These are phyloP conservation scores for Hypoxylon sp. DNA, from an alignment of 2,329 filamentous ascomycete species.

Conservation along the genomic window DNA sequence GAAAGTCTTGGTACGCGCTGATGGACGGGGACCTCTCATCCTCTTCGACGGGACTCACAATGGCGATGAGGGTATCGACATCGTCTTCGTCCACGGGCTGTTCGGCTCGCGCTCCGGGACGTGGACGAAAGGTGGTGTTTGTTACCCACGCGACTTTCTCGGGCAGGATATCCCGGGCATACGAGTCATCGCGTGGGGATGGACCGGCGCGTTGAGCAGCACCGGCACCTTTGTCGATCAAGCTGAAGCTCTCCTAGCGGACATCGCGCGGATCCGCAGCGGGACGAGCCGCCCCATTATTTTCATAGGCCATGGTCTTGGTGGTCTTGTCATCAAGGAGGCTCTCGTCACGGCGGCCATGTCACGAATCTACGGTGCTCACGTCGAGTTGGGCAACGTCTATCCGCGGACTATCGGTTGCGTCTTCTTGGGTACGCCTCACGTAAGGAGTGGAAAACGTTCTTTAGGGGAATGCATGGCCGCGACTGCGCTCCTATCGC, in stretches of 20 bases:
- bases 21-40: slow-evolving; percentile 50
- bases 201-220: slow-evolving; percentile 44
- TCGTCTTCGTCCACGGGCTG: slow-evolving; percentile 53
- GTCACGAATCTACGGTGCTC: slow-evolving; percentile 53
- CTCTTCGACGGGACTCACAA: slow-evolving; percentile 47
- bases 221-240: slow-evolving; percentile 51
- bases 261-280: slow-evolving; percentile 49
- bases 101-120: slow-evolving; percentile 50
- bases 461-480: slow-evolving; percentile 52
- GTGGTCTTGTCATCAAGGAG: slow-evolving; percentile 53
- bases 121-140: slow-evolving; percentile 51
- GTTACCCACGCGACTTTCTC: slow-evolving; percentile 53
- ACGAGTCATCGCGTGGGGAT: slow-evolving; percentile 53
- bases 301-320: slow-evolving; percentile 53
- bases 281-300: slow-evolving; percentile 52
- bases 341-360: slow-evolving; percentile 52
- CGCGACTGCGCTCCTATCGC: slow-evolving; percentile 50
- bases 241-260: slow-evolving; percentile 50
- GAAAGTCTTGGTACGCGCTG: slow-evolving; percentile 45
- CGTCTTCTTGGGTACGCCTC: slow-evolving; percentile 53
- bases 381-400: slow-evolving; percentile 53
- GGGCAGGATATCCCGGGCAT: slow-evolving; percentile 48
- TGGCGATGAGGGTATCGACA: slow-evolving; percentile 50
- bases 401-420: slow-evolving; percentile 54
- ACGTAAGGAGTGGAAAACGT: slow-evolving; percentile 50